Conservation (phyloP, 805 yeast genomes). For the Millerozyma miso region DNA sequence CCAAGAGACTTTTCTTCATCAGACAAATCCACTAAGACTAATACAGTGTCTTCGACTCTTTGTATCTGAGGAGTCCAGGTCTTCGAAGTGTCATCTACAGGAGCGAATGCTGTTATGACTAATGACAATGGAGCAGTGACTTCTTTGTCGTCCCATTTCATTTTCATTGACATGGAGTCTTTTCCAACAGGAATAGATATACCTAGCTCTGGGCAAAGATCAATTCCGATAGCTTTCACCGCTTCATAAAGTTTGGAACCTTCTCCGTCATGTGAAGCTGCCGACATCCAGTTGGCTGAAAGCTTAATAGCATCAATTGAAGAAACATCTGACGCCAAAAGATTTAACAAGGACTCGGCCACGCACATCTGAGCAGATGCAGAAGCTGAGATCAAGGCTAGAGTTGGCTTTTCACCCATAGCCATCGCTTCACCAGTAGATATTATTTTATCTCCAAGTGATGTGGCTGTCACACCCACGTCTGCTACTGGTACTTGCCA, state of each 20-base stretch:
- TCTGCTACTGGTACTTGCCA: constrained; percentile 99
- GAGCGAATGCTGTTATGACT: constrained; percentile 86
- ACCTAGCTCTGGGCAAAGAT: constrained; percentile 89
- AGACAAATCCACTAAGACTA: constrained; percentile 75
- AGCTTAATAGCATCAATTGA: constrained; percentile 71
- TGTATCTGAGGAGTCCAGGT: constrained; percentile 94
- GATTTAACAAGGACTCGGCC: constrained; percentile 87
- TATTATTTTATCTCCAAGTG: constrained; percentile 69
- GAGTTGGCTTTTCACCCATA: constrained; percentile 92
- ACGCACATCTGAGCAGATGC: constrained; percentile 95
- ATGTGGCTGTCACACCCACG: constrained; percentile 92
- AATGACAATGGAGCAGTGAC: constrained; percentile 95
- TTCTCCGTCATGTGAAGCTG: constrained; percentile 92
- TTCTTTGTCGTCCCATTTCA: constrained; percentile 92
- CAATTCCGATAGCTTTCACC: constrained; percentile 92
- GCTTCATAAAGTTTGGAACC: constrained; percentile 95
- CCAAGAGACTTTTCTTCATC: constrained; percentile 59
- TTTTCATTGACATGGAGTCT: constrained; percentile 98
- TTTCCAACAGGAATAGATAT: constrained; percentile 96
- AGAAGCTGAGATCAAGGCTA: constrained; percentile 82
- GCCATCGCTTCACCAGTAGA: constrained; percentile 95
- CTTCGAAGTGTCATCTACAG: constrained; percentile 75
- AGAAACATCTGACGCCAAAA: constrained; percentile 85
- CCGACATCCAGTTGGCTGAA: constrained; percentile 99
- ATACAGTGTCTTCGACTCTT: constrained; percentile 52